A percentile compares a stretch with the other conserved stretches of the same genome.
These are phyloP conservation scores for Plantago ovata DNA, from an alignment of 257 asterid species.

Conservation along the genomic window DNA sequence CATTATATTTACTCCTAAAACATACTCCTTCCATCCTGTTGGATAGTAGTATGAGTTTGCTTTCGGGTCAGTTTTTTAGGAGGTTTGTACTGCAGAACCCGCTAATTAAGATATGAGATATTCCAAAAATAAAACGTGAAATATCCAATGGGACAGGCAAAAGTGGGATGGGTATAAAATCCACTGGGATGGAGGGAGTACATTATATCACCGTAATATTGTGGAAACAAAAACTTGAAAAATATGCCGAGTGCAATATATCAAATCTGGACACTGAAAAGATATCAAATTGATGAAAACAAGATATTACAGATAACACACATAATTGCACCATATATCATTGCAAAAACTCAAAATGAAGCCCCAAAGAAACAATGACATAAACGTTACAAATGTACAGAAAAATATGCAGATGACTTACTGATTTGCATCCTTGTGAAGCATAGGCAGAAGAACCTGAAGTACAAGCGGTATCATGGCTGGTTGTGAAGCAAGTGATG, in stretches of 20 bases:
- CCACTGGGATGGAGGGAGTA: too few species aligned
- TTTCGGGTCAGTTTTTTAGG: too few species aligned
- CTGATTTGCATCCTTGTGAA: slow-evolving; percentile 74
- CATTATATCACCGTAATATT: not conserved
- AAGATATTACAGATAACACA: not conserved
- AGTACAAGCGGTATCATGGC: slow-evolving; percentile 81
- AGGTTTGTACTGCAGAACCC: too few species aligned
- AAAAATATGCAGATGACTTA: slow-evolving; percentile 38
- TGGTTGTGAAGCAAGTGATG: slow-evolving; percentile 83
- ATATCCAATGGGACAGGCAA: too few species aligned
- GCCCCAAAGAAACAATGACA: slow-evolving; percentile 7
- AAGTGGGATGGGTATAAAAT: too few species aligned
- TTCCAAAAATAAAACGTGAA: too few species aligned
- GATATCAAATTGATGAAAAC: not conserved
- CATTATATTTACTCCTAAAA: slow-evolving; percentile 4
- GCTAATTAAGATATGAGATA: too few species aligned
- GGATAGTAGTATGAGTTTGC: too few species aligned
- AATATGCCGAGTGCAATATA: not conserved
- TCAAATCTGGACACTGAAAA: not conserved
- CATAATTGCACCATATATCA: slow-evolving; percentile 1
- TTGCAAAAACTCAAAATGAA: not conserved
- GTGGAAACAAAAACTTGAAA: not conserved
- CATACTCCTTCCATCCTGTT: too few species aligned
- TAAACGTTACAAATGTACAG: slow-evolving; percentile 11
- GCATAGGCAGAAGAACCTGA: slow-evolving; percentile 94